These are phyloP conservation scores for Trypanosoma rangeli DNA, from an alignment of 208 protist genomes.

Conservation along the genomic window DNA sequence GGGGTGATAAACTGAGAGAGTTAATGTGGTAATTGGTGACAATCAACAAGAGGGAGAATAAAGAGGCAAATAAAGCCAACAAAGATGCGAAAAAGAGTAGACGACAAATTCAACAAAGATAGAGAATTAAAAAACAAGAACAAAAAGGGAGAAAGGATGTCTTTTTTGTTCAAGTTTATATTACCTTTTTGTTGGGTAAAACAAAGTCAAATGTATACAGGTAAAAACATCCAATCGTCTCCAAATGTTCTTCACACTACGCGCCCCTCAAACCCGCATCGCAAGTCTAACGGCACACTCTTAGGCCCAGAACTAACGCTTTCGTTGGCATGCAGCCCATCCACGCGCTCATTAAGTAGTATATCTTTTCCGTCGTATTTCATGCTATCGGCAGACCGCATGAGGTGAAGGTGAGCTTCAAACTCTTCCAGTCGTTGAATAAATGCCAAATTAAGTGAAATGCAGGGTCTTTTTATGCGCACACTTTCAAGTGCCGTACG, in stretches of 20 bases:
- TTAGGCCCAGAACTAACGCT: neutral
- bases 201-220: neutral
- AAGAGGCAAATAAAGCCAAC: no score
- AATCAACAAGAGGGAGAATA: no score
- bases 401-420: conserved; percentile 13
- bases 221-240: neutral
- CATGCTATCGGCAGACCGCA: neutral
- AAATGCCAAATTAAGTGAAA: conserved; percentile 84
- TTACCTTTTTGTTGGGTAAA: no score
- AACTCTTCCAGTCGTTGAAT: conserved; percentile 57
- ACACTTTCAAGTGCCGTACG: conserved; percentile 56
- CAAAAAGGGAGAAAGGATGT: neutral
- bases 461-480: conserved; percentile 44
- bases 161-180: no score
- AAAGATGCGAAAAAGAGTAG: no score
- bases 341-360: neutral
- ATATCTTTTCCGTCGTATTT: neutral
- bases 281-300: conserved; percentile 5
- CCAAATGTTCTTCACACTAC: neutral
- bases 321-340: neutral
- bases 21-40: no score
- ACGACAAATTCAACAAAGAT: no score
- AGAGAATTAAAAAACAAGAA: conserved; percentile 9
- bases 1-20: no score
- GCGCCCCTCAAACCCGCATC: neutral